These are phyloP conservation scores for Xylaria sp. DNA, from an alignment of 2,329 filamentous ascomycete genomes.

Conservation along the genomic window DNA sequence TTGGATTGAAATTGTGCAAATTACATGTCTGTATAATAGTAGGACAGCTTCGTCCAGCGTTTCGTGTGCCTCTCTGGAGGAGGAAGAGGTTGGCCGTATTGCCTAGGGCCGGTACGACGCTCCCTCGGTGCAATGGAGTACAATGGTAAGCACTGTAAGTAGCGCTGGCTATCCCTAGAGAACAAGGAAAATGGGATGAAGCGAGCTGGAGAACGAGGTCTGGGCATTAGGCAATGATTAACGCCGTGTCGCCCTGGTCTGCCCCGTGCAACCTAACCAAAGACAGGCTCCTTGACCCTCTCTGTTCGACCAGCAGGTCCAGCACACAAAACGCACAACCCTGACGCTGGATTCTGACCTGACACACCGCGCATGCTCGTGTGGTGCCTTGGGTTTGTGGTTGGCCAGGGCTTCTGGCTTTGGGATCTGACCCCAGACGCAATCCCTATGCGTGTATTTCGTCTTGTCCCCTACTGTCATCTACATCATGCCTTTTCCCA, in stretches of 20 bases:
- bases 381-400: conserved; percentile 26
- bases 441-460: conserved; percentile 8
- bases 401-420: not conserved
- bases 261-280: not conserved
- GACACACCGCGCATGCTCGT: conserved; percentile 5
- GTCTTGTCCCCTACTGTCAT: no score
- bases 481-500: not conserved
- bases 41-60: not conserved
- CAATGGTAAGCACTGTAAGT: not conserved
- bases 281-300: conserved; percentile 11
- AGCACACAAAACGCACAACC: no score
- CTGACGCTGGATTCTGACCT: conserved; percentile 8
- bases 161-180: not conserved
- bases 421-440: conserved; percentile 15
- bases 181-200: no score
- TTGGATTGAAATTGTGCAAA: not conserved
- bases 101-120: not conserved
- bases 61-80: not conserved
- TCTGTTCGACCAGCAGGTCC: no score
- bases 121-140: not conserved
- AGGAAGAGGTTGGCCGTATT: not conserved
- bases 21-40: not conserved
- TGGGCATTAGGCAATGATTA: not conserved
- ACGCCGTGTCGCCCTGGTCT: not conserved
- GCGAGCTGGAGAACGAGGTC: conserved; percentile 6